Percentiles rank a stretch among this genome's conserved stretches.
Evolutionary conservation across 2,329 filamentous ascomycete genomes (phyloP).

Genomic region (Sporothrix pseudoabietina): DNA sequence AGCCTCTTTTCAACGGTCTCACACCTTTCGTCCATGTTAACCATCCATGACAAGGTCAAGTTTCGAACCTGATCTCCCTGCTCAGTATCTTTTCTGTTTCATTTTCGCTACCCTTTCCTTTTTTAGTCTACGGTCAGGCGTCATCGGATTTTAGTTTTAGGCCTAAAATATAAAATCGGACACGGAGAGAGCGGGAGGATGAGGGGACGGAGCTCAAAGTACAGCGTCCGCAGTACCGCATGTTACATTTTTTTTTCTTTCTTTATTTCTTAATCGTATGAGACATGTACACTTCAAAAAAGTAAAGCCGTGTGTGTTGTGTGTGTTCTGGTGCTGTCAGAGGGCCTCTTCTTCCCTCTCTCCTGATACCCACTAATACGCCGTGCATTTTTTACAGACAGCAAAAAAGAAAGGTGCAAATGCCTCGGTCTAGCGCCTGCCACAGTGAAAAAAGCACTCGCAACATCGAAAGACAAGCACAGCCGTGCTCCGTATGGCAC

Average conservation of each 20-base stretch:
- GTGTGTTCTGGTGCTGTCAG: not conserved
- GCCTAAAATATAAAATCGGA: too few species aligned
- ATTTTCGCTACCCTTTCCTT: not conserved
- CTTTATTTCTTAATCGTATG: not conserved
- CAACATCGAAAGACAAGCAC: not conserved
- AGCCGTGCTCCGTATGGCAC: not conserved
- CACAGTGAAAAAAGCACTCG: not conserved
- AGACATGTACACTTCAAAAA: not conserved
- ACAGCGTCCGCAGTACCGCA: not conserved
- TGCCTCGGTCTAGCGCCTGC: constrained; percentile 10
- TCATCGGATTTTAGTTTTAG: not conserved
- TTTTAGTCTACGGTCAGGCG: not conserved
- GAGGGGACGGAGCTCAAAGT: not conserved
- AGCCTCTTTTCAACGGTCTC: not conserved
- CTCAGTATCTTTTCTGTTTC: not conserved
- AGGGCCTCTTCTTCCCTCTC: not conserved
- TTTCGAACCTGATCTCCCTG: not conserved
- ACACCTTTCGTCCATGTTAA: not conserved
- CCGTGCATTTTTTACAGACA: not conserved
- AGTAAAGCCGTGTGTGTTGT: not conserved
- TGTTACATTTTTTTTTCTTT: not conserved
- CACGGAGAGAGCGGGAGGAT: too few species aligned
- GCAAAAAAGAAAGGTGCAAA: not conserved
- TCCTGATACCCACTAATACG: not conserved
- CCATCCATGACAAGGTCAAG: not conserved